Base-by-base conservation (phyloP, 2,329 filamentous ascomycete species). In the Fusarium odoratissimum region DNA sequence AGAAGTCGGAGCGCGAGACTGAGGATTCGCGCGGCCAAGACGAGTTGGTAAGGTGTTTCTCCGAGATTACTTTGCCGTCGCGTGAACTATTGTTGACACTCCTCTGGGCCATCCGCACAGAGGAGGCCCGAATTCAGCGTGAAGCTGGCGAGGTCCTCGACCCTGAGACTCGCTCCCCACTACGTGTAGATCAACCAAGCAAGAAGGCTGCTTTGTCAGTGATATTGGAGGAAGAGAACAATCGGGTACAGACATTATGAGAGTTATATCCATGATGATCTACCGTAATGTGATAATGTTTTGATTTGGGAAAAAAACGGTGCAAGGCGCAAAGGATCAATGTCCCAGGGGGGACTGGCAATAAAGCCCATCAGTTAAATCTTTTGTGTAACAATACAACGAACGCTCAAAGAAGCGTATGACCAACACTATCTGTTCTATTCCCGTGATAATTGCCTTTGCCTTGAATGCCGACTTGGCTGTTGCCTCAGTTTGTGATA, bases 1-100 rank as follows among this genome's bases (percentile, higher is more conserved):
- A 79, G 76, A 80, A 78, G 75, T 75, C 73, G 76, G 65, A 67
- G 75, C 69, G 72, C 77, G 81, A 78, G 78, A 72, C 77, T 69
- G 58, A 77, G 76, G 80, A 69, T 71, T 79, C 80, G 82, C 81
- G 82, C 81, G 84, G 77, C 52, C 77, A 79, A 71, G 76, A 77
- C 72, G 76, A 79, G 70, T 80, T 82, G 72, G 80, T 79, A 71
- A 76, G 72, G 69, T 84, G 80, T 82, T 76, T 82, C 55, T 79
- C 78, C 61, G 78, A 78, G 71, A 81, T 81, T 64, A 64, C 75
- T 59, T 79, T 86, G 71, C 86, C 86, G 74, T 85, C 86, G 33
- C 83, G 79, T 74, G 86, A 88, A 76, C 81, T 83, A 45, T 79
- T 88, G 69, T 76, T 88, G 73, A 83, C 86, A 12, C 78, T 88